Evolutionary conservation across 2,329 filamentous ascomycete genomes (phyloP), one percentile per base, ranked within the genome.

Genomic region (Alternaria brassicae): DNA sequence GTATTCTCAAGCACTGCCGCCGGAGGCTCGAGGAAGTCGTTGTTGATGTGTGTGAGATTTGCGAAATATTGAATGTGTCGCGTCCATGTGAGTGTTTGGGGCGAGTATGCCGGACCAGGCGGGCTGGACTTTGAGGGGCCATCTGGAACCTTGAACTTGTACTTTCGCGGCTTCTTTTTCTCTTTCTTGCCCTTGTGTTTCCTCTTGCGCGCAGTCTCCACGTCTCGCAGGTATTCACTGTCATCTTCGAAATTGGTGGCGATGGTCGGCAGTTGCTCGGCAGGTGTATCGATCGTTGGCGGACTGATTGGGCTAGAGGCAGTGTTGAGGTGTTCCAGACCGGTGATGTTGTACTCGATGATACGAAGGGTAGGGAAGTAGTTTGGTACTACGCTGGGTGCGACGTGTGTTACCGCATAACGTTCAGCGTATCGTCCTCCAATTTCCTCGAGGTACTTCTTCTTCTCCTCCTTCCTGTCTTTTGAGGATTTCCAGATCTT

Each of bases 21-120:
- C 30, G 58, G 51, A 17, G 65, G 54, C 21, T 70, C 66, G 32
- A 71, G 64, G 36, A 88, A 83, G 60, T 91, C 86, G 68, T 93
- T 91, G 79, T 98, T 96, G 78, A 97, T 89, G 58, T 87, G 81
- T 0, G 94, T 98, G n/a, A 99, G 81, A 76, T 99, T 99, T 61
- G 94, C 93, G 77, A 88, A 97, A 77, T 96, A 97, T 72, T 99
- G 95, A 4, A 88, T 92, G 77, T 92, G 97, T 5, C 91, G 88
- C 3, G 90, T 84, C 62, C 93, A 82, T 0, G 92, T 91, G 36
- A 98, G 82, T 0, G 91, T 82, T 74, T 99, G 95, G 7, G 90
- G 88, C 19, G 89, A 92, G 78, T 99, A 98, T 7, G 92, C 95
- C 0, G 95, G 95, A 0, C 95, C 95, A 0, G 94, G 94, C 6